These are phyloP conservation scores for Podospora didyma DNA, from an alignment of 495 filamentous ascomycete genomes.

Conservation along the genomic window DNA sequence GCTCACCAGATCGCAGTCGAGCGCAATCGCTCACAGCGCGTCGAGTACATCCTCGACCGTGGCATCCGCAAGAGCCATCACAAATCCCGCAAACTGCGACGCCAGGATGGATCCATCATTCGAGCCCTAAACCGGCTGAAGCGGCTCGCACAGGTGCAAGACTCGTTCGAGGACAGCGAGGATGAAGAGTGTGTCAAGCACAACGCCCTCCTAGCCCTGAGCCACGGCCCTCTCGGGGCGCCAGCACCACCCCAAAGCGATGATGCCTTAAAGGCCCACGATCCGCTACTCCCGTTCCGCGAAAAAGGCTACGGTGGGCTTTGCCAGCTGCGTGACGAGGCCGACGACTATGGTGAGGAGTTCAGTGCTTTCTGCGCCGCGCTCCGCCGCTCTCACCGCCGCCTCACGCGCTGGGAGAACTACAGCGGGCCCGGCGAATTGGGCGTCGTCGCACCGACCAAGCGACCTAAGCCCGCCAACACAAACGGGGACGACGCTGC, in stretches of 20 bases:
- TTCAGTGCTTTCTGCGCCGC: slow-evolving; percentile 67
- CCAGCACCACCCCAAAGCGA: not conserved
- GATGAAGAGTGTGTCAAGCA: slow-evolving; percentile 57
- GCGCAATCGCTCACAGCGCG: slow-evolving; percentile 78
- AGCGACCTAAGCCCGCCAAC: slow-evolving; percentile 31
- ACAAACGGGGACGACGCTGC: slow-evolving; percentile 12
- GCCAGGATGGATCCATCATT: slow-evolving; percentile 57
- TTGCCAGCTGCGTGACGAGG: slow-evolving; percentile 57
- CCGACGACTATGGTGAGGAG: slow-evolving; percentile 79
- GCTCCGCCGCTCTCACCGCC: slow-evolving; percentile 61
- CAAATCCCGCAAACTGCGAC: slow-evolving; percentile 55
- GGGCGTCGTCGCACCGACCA: slow-evolving; percentile 40
- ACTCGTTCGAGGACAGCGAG: slow-evolving; percentile 75
- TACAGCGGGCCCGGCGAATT: slow-evolving; percentile 42
- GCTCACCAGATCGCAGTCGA: slow-evolving; percentile 92
- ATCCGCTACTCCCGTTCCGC: slow-evolving; percentile 29
- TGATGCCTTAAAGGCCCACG: slow-evolving; percentile 13
- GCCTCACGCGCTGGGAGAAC: slow-evolving; percentile 71
- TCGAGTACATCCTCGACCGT: slow-evolving; percentile 80
- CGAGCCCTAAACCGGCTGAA: slow-evolving; percentile 67
- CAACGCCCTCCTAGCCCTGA: slow-evolving; percentile 19
- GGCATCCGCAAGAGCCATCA: slow-evolving; percentile 63
- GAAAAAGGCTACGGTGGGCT: slow-evolving; percentile 66
- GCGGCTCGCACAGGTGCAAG: slow-evolving; percentile 60
- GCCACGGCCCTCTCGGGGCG: not conserved